Base-by-base conservation (phyloP, 129 eudicot species). In the Centrapalus pauciflorus region DNA sequence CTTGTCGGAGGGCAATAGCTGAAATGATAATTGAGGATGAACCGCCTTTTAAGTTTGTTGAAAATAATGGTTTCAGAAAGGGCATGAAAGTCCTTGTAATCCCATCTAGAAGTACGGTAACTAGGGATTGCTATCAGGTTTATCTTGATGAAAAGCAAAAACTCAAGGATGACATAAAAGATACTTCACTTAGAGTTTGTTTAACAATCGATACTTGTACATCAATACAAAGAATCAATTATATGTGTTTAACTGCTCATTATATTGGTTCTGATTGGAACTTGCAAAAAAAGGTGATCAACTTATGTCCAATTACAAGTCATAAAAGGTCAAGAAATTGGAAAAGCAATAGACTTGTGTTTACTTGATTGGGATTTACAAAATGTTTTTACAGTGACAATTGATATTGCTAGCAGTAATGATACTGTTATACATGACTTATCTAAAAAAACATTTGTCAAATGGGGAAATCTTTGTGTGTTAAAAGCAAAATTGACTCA, bases 221-320 rank as follows among this genome's bases (percentile, higher is more conserved):
- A 0, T 64, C 73, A 0, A 28, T 68, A 3, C 67, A 66, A 33
- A 75, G 66, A 4, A 0, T 73, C 0, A 51, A 34, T 38, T 75
- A 66, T 21, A 75, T 75, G 69, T 75, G 74, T 48, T 41, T 75
- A 1, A 75, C 69, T 25, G 50, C 80, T 4, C 80, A 67, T 32
- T 75, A 41, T 52, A 29, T 75, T 19, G 74, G 67, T 54, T 4
- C 20, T 25, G 50, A 75, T 54, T 66, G 80, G 80, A 67, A 10
- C 3, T 52, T 76, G 33, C 70, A 59, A 12, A 76, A 76, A 26
- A 43, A 27, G 5, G 38, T 56, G 16, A 16, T 68, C 3, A 55
- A 21, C 17, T 73, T 73, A 55, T 55, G 66, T 28, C 32, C 16
- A 2, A 16, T 76, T 37, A 3, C 33, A 1, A 49, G 58, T 48